Evolutionary conservation across 345 rosid species (phyloP), one percentile per base, ranked within the genome.

Genomic region (Eucalyptus tenuipes): DNA sequence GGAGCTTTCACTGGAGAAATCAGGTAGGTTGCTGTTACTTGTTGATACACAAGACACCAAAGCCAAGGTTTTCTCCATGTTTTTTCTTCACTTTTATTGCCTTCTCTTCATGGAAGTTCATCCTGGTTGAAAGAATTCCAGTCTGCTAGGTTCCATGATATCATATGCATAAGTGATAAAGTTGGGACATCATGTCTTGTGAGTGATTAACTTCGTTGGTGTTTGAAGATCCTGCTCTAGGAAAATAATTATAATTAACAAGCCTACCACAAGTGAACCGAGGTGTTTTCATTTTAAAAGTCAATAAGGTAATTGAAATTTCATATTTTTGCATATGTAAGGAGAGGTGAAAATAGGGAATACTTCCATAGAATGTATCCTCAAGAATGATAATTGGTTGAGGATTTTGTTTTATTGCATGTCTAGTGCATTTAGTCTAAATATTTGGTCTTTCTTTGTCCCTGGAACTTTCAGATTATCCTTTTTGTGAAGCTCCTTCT

Each of bases 1-100:
- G 99, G 99, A 75, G 99, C 99, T 88, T 98, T 98, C 92, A 98
- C 99, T 1, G 99, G 99, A 90, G 99, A 98, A 95, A 98, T 98
- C 94, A 98, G 99, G 99, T 98, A 79, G 85, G 37, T 37, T 88
- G 20, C 90, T 86, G 91, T 33, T 57, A 37, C 44, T 25, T 61
- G 55, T 88, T 82, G 22, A 66, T 57, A 17, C 47, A 55, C 20
- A 59, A 48, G 44, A 61, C 55, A 45, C 44, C 47, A 37, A 29
- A 79, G 17, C 85, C 87, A 45, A 18, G 27, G 52, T 66, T 31
- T 85, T 42, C 49, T 37, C 33, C n/a, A 1, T 88, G 33, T 29
- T 27, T 16, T 66, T 16, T 31, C 53, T 17, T 88, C 45, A 44
- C 17, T 52, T 57, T 47, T 49, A 33, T 31, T 18, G 33, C 31